Conservation (phyloP, 148 eudicot species). For the Rhododendron vialii region DNA sequence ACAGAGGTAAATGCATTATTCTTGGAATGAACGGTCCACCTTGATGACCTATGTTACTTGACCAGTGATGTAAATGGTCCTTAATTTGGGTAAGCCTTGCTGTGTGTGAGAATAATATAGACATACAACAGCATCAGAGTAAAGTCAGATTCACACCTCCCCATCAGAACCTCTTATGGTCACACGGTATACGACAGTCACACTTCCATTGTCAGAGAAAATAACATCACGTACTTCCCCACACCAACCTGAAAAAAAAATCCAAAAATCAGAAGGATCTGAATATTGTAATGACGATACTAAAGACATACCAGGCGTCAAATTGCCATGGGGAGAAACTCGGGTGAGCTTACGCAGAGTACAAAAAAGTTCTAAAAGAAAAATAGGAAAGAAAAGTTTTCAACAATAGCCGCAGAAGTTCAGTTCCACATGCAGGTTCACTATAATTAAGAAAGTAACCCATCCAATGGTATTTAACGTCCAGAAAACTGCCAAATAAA, state of each 20-base stretch:
- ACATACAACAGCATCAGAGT: background rate
- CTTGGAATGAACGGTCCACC: background rate
- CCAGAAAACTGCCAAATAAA: no score
- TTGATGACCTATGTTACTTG: background rate
- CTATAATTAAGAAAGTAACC: background rate
- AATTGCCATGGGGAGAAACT: background rate
- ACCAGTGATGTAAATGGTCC: background rate
- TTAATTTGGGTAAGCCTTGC: background rate
- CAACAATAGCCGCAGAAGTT: background rate
- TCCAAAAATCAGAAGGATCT: conserved; percentile 3
- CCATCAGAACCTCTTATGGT: conserved; percentile 96
- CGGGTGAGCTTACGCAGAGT: background rate
- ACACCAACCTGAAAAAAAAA: conserved; percentile 75
- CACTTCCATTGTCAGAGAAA: conserved; percentile 83
- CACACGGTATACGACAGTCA: conserved; percentile 91
- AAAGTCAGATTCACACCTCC: conserved; percentile 53
- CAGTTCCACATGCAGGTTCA: background rate
- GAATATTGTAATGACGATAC: background rate
- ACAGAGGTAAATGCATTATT: background rate
- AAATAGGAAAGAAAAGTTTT: background rate
- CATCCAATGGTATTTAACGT: no score
- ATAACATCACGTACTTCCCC: conserved; percentile 97
- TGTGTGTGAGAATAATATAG: background rate
- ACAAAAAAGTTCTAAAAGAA: background rate
- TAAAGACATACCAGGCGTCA: background rate